Percentiles rank a stretch among this genome's conserved stretches.
phyloP scores from a whole-genome alignment of 352 stramenopile genomes.

The Globisporangium carolinianum region DNA sequence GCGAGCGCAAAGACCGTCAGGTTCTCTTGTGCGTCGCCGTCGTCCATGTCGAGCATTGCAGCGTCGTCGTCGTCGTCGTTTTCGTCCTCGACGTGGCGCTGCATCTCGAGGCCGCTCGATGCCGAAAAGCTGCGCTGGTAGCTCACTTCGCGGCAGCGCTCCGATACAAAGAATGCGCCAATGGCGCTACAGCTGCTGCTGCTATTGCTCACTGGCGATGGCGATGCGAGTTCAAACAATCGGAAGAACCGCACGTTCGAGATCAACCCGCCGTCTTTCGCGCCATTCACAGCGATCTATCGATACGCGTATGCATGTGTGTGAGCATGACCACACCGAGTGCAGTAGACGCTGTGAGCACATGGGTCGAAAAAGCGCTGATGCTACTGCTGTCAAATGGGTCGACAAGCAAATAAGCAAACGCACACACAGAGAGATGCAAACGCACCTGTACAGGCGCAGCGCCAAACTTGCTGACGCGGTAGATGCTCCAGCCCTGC shows the following conservation, averaged over 20 bases:
- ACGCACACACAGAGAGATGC: not conserved
- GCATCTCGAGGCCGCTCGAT: slow-evolving; percentile 16
- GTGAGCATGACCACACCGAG: no score
- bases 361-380: no score
- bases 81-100: slow-evolving; percentile 26
- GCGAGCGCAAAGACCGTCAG: slow-evolving; percentile 43
- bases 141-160: slow-evolving; percentile 31
- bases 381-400: no score
- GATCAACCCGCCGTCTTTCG: slow-evolving; percentile 34
- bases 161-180: slow-evolving; percentile 45
- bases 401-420: not conserved
- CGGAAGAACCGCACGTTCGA: slow-evolving; percentile 50
- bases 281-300: slow-evolving; percentile 39
- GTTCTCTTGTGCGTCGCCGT: slow-evolving; percentile 35
- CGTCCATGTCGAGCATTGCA: slow-evolving; percentile 23
- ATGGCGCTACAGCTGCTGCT: slow-evolving; percentile 5
- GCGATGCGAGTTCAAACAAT: slow-evolving; percentile 32
- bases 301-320: slow-evolving; percentile 1
- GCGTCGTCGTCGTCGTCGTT: slow-evolving; percentile 26
- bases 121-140: slow-evolving; percentile 11
- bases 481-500: slow-evolving; percentile 45
- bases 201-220: not conserved
- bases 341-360: no score
- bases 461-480: slow-evolving; percentile 49
- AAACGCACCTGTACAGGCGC: slow-evolving; percentile 35